Percentiles rank a stretch among this genome's conserved stretches.
phyloP scores from a whole-genome alignment of 345 rosid species.

The Xanthoceras sorbifolium region DNA sequence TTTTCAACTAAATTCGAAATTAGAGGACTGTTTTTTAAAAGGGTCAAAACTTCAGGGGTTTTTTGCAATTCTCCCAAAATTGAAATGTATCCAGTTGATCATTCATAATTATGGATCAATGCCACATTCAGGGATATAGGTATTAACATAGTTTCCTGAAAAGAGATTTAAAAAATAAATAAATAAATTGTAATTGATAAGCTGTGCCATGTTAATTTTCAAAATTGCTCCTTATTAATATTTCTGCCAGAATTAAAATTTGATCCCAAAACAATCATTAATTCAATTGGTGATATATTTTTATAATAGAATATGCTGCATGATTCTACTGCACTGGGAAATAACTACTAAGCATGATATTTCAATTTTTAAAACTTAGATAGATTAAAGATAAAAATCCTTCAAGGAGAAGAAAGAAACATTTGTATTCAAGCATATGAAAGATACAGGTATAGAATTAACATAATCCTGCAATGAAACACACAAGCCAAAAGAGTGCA shows the following conservation, averaged over 20 bases:
- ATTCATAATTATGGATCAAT: conserved; percentile 15
- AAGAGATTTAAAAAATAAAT: not conserved
- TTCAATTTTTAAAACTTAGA: not conserved
- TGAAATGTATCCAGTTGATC: not conserved
- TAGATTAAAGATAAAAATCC: not conserved
- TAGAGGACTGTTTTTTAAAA: no score
- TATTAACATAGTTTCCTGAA: not conserved
- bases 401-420: not conserved
- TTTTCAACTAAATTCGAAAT: not conserved
- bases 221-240: not conserved
- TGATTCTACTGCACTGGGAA: not conserved
- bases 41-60: no score
- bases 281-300: not conserved
- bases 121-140: not conserved
- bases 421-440: not conserved
- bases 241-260: not conserved
- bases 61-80: no score
- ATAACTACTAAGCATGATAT: not conserved
- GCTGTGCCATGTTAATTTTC: not conserved
- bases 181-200: not conserved
- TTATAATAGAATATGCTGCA: not conserved
- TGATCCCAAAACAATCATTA: not conserved
- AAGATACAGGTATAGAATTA: not conserved
- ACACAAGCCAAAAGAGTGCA: not conserved
- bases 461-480: not conserved